A percentile compares a stretch with the other conserved stretches of the same genome.
Conservation (phyloP, 176 grass and related monocot species). For the Pontederia paniculata region DNA sequence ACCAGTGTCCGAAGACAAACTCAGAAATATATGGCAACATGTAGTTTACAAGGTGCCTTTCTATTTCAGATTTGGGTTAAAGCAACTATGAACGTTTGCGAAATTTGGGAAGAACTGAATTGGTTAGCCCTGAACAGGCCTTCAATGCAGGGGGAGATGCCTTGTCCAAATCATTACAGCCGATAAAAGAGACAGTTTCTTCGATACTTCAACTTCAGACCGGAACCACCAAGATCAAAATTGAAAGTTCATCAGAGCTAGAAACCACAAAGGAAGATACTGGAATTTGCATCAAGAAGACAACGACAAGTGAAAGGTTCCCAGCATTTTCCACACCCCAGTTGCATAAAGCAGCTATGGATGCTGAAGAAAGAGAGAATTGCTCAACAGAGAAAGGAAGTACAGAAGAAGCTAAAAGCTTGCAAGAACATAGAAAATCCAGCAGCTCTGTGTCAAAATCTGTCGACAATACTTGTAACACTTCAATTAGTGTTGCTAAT, state of each 20-base stretch:
- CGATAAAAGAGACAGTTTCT: slow-evolving; percentile 36
- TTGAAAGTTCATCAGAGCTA: neutral
- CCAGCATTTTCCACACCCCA: slow-evolving; percentile 16
- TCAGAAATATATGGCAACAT: slow-evolving; percentile 45
- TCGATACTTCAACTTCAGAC: slow-evolving; percentile 21
- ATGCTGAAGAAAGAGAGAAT: slow-evolving; percentile 19
- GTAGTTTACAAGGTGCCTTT: slow-evolving; percentile 41
- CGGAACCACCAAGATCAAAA: neutral
- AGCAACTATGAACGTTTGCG: neutral
- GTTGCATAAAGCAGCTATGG: neutral
- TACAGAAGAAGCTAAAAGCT: slow-evolving; percentile 17
- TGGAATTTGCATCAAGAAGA: neutral
- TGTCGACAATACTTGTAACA: slow-evolving; percentile 26
- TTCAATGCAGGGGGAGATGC: slow-evolving; percentile 17
- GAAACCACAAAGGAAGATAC: neutral
- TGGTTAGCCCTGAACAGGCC: slow-evolving; percentile 23
- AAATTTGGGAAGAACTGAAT: slow-evolving; percentile 6
- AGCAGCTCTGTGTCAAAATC: slow-evolving; percentile 14
- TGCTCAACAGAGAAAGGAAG: slow-evolving; percentile 16
- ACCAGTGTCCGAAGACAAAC: slow-evolving; percentile 41
- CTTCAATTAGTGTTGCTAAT: slow-evolving; percentile 16
- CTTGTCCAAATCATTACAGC: slow-evolving; percentile 26
- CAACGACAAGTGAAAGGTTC: slow-evolving; percentile 7
- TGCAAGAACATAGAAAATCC: neutral
- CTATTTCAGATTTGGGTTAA: neutral